Evolutionary conservation across 306 rosid genomes (phyloP), one percentile per base, ranked within the genome.

Genomic region (Malus sieversii): DNA sequence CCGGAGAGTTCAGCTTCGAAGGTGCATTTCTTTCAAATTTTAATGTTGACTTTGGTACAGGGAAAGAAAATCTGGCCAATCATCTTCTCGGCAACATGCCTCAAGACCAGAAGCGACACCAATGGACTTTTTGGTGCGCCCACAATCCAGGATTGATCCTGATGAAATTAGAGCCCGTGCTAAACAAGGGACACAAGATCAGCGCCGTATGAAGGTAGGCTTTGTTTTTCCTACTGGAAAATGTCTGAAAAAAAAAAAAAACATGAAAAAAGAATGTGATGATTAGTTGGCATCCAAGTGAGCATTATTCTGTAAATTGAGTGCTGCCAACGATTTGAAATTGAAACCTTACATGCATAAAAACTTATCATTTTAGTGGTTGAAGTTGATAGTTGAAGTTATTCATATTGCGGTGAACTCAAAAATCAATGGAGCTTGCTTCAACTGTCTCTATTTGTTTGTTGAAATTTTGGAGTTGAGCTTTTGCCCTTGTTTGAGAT

Each of bases 81-180:
- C 97, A 45, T 95, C 99, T 72, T 81, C 96, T 35, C 82, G 96
- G 78, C 96, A 87, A 75, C 93, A 84, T 27, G 88, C 99, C 70
- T 82, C 92, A 62, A 90, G 97, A 77, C 99, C 98, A 1, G 99
- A 92, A 86, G 99, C 99, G 57, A 90, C 97, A 25, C 99, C 97
- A 6, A 76, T 96, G 89, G 99, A 96, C 89, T 96, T 92, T 81
- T 70, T 96, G 68, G 87, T 96, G 75, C 98, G 97, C 1, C 99
- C 98, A 66, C 97, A 86, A 66, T 94, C 98, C 69, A 94, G 91
- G 86, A 82, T 94, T 83, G 98, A 94, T 72, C 97, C 97, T 7
- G 98, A 94, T 44, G 97, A 91, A 90, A 59, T 94, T 77, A 87
- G 97, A 79, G 98, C 97, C 23, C 90, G 96, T 9, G 89, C 96